These are phyloP conservation scores for Nectriaceae sp. DNA, from an alignment of 2,329 filamentous ascomycete genomes.

Conservation along the genomic window DNA sequence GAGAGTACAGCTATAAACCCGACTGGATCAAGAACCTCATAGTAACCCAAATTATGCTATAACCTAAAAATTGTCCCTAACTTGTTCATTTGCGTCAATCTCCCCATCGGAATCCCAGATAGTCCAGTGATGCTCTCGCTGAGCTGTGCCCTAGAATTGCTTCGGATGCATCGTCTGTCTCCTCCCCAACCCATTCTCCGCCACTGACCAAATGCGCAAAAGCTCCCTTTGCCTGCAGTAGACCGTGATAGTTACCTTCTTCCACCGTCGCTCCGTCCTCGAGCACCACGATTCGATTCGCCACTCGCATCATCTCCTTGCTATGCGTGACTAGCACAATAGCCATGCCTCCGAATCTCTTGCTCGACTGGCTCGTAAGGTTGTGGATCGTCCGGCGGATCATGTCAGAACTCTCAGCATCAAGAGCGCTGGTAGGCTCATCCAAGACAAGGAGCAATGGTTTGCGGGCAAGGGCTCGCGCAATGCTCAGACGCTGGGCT, in stretches of 20 bases:
- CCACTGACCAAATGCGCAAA: conserved; percentile 51
- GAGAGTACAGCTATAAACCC: too few relatives aligned
- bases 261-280: conserved; percentile 69
- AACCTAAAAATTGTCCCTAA: too few relatives aligned
- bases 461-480: conserved; percentile 71
- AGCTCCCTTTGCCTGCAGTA: conserved; percentile 49
- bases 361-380: conserved; percentile 45
- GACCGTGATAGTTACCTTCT: conserved; percentile 63
- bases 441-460: conserved; percentile 79
- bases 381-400: conserved; percentile 63
- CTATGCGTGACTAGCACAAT: conserved; percentile 83
- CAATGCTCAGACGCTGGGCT: conserved; percentile 78
- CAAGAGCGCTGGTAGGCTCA: conserved; percentile 82
- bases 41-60: too few relatives aligned
- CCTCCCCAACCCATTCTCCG: conserved; percentile 18
- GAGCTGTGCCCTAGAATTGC: too few relatives aligned
- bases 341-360: conserved; percentile 48
- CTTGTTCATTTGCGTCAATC: too few relatives aligned
- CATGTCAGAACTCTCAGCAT: conserved; percentile 64
- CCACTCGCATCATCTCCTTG: conserved; percentile 82
- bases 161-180: neutral
- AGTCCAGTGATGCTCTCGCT: too few relatives aligned
- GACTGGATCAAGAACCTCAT: too few relatives aligned
- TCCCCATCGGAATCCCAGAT: too few relatives aligned
- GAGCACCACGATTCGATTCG: conserved; percentile 72